Conservation (phyloP, 495 filamentous ascomycete species). For the Oidiodendron maius region DNA sequence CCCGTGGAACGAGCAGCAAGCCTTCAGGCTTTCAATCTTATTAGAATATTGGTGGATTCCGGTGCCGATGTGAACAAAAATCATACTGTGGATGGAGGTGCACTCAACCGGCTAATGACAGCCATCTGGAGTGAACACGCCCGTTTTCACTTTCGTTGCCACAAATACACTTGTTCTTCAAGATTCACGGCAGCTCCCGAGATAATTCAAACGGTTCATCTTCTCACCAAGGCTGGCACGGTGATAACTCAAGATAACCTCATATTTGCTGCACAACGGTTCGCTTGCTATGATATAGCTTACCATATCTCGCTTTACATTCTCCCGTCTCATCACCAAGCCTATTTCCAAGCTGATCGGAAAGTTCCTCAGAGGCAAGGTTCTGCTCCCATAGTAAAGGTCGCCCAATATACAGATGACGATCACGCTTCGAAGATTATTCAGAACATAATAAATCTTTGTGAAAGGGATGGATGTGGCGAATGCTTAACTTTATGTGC, state of each 20-base stretch:
- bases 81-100: background rate
- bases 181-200: background rate
- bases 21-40: background rate
- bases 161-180: background rate
- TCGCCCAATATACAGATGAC: background rate
- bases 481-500: background rate
- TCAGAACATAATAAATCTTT: background rate
- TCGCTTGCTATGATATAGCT: background rate
- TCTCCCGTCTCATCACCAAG: background rate
- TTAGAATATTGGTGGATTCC: background rate
- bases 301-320: background rate
- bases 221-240: background rate
- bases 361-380: no score
- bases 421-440: background rate
- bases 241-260: background rate
- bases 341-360: no score
- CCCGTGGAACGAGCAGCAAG: slow-evolving; percentile 6
- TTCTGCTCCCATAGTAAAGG: background rate
- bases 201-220: background rate
- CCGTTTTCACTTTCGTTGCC: no score
- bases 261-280: background rate
- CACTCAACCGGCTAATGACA: no score
- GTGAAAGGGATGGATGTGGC: background rate
- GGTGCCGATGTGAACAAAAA: slow-evolving; percentile 4
- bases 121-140: no score